These are phyloP conservation scores for Hanseniaspora valbyensis DNA, from an alignment of 805 yeast species.

Conservation along the genomic window DNA sequence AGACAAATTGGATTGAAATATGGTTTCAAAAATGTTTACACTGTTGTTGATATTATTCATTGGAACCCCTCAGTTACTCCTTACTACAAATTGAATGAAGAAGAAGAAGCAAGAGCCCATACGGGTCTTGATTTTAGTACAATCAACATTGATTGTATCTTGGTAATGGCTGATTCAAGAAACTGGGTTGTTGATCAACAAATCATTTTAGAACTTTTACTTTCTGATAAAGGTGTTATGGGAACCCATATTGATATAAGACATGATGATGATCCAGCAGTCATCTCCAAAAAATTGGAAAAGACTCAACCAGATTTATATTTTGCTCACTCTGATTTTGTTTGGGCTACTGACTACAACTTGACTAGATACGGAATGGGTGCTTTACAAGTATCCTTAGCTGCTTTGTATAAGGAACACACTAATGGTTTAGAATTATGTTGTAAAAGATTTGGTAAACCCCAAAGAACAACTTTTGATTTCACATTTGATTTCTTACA, in stretches of 20 bases:
- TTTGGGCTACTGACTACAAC: constrained; percentile 84
- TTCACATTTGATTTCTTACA: constrained; percentile 70
- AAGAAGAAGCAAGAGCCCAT: constrained; percentile 44
- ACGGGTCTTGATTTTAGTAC: constrained; percentile 55
- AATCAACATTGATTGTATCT: constrained; percentile 61
- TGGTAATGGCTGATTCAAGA: constrained; percentile 84
- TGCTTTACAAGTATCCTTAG: constrained; percentile 78
- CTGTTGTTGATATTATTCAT: constrained; percentile 70
- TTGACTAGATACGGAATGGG: constrained; percentile 88
- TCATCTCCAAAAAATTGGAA: constrained; percentile 8
- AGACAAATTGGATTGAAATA: constrained; percentile 71
- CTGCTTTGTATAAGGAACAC: constrained; percentile 72
- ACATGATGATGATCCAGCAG: constrained; percentile 15
- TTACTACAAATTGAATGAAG: constrained; percentile 66
- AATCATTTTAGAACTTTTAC: constrained; percentile 67
- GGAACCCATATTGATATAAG: constrained; percentile 63
- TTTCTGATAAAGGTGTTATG: constrained; percentile 70
- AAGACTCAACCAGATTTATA: constrained; percentile 74
- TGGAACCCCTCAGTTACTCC: constrained; percentile 85
- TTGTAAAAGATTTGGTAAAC: constrained; percentile 80
- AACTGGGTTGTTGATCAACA: constrained; percentile 93
- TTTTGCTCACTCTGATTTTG: constrained; percentile 85
- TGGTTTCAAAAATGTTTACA: constrained; percentile 73
- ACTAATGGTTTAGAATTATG: constrained; percentile 64
- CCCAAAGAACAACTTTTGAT: constrained; percentile 75